phyloP scores from a whole-genome alignment of 2,329 filamentous ascomycete genomes.

The Cadophora sp. region DNA sequence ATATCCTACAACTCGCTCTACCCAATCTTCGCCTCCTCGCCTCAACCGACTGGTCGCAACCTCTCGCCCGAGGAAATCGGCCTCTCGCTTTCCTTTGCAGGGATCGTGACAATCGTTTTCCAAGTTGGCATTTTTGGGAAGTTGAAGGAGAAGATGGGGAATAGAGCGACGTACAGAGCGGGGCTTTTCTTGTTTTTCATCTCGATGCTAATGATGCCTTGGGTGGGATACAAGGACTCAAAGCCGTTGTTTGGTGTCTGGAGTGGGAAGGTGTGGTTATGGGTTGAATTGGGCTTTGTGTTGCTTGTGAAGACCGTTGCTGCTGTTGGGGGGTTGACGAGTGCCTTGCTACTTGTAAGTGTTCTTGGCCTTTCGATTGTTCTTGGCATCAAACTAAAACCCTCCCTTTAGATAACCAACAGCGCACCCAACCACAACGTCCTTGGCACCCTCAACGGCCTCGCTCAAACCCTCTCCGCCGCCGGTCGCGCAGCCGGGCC shows the following conservation, averaged over 20 bases:
- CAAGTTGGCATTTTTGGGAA: slow-evolving; percentile 85
- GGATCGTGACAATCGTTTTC: slow-evolving; percentile 85
- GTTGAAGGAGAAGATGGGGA: slow-evolving; percentile 80
- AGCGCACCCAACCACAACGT: slow-evolving; percentile 85
- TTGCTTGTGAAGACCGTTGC: slow-evolving; percentile 90
- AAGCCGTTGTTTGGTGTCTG: slow-evolving; percentile 62
- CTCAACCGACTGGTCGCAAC: slow-evolving; percentile 76
- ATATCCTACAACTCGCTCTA: slow-evolving; percentile 96
- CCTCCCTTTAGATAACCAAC: slow-evolving; percentile 77
- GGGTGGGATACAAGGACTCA: slow-evolving; percentile 78
- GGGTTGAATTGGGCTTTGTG: slow-evolving; percentile 79
- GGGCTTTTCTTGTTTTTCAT: slow-evolving; percentile 81
- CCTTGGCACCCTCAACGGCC: slow-evolving; percentile 87
- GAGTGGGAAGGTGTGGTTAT: slow-evolving; percentile 73
- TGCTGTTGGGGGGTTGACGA: slow-evolving; percentile 88
- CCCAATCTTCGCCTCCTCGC: slow-evolving; percentile 85
- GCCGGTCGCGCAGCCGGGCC: slow-evolving; percentile 88
- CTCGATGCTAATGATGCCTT: slow-evolving; percentile 88
- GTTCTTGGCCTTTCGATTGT: slow-evolving; percentile 43
- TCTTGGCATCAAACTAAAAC: not conserved
- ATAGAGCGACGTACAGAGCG: slow-evolving; percentile 81
- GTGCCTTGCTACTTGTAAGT: slow-evolving; percentile 83
- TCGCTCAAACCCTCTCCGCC: slow-evolving; percentile 92
- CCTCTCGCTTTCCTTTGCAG: slow-evolving; percentile 82
- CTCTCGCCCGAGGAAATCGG: slow-evolving; percentile 84